phyloP scores from a whole-genome alignment of 2,329 filamentous ascomycete genomes.

The Thielaviopsis euricoi region DNA sequence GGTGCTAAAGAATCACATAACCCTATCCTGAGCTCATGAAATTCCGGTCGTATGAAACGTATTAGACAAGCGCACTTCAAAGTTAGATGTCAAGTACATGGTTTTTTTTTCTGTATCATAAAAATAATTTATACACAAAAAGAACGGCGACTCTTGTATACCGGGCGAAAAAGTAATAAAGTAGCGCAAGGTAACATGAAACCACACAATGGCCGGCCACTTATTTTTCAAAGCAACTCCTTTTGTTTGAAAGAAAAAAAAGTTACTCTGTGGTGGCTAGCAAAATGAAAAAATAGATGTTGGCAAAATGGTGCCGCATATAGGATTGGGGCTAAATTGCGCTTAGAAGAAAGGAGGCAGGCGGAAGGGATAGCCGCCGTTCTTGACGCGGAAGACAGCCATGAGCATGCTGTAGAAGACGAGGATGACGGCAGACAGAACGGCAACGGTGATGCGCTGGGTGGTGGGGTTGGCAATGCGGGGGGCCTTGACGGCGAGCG shows the following conservation, averaged over 20 bases:
- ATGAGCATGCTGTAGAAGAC: constrained; percentile 86
- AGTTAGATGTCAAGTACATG: background rate
- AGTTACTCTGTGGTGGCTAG: background rate
- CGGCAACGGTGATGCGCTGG: constrained; percentile 67
- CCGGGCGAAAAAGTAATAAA: background rate
- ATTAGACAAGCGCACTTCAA: background rate
- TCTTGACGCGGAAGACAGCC: constrained; percentile 88
- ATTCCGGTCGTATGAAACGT: no score
- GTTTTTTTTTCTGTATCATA: background rate
- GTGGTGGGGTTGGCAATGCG: constrained; percentile 59
- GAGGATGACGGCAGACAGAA: constrained; percentile 64
- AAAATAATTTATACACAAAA: background rate
- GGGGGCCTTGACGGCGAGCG: constrained; percentile 84
- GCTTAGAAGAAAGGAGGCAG: constrained; percentile 67
- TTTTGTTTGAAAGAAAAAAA: no score
- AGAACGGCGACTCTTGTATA: background rate
- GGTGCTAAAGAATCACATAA: no score
- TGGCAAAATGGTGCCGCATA: background rate
- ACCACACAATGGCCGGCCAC: background rate
- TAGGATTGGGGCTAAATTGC: constrained; percentile 23
- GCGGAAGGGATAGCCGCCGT: constrained; percentile 84
- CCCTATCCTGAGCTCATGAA: no score
- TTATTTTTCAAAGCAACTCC: background rate
- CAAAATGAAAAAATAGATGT: no score
- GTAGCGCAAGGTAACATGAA: background rate